phyloP scores from a whole-genome alignment of 2,329 filamentous ascomycete species.

The Aspergillus vadensis region DNA sequence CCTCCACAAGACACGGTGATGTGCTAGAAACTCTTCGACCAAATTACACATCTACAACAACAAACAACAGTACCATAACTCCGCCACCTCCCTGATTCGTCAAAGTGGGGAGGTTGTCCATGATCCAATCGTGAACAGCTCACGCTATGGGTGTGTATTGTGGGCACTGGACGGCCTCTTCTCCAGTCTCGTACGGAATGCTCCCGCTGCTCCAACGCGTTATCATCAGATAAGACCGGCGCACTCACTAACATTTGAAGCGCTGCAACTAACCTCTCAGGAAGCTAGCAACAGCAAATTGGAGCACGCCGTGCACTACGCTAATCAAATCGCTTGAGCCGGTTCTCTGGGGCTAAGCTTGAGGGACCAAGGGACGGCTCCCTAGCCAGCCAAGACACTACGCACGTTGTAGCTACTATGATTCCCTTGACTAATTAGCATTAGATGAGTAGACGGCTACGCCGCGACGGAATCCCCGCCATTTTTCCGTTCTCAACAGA shows the following conservation, averaged over 20 bases:
- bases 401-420: not conserved
- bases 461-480: not conserved
- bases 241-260: not conserved
- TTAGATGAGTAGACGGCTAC: not conserved
- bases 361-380: slow-evolving; percentile 1
- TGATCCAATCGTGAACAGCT: not conserved
- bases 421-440: not conserved
- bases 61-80: not conserved
- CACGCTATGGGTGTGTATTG: not conserved
- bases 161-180: not conserved
- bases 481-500: not conserved
- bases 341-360: not conserved
- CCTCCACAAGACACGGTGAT: not conserved
- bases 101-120: not conserved
- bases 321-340: not conserved
- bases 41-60: not conserved
- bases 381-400: not conserved
- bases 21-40: not conserved
- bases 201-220: not conserved
- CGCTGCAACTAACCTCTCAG: slow-evolving; percentile 3
- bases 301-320: not conserved
- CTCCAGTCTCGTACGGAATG: not conserved
- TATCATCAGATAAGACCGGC: not conserved
- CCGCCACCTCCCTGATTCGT: not conserved
- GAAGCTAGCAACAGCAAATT: not conserved